Evolutionary conservation across 2,329 filamentous ascomycete species (phyloP).

Genomic region (Fusarium pininemorale): DNA sequence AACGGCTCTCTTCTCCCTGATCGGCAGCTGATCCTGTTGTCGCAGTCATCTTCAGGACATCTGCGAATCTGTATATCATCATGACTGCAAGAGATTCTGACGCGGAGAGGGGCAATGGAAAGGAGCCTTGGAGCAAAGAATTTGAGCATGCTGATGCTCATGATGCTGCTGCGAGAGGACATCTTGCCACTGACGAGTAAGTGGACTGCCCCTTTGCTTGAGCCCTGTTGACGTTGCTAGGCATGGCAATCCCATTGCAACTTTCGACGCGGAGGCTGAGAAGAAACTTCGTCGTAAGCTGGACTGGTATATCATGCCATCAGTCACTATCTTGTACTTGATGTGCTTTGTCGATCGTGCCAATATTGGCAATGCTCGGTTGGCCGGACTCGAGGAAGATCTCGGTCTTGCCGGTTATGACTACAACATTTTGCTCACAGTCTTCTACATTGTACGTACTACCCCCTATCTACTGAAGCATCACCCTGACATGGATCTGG

Average conservation of each 20-base stretch:
- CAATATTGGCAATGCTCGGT: conserved; percentile 73
- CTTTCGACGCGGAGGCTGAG: background rate
- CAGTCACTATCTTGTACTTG: conserved; percentile 26
- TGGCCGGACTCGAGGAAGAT: conserved; percentile 61
- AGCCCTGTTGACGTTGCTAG: background rate
- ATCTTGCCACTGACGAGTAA: conserved; percentile 17
- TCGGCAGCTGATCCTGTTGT: background rate
- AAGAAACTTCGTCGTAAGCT: conserved; percentile 11
- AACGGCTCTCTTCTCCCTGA: background rate
- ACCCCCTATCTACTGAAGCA: background rate
- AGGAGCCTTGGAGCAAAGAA: background rate
- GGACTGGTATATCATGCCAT: conserved; percentile 14
- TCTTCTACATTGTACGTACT: conserved; percentile 9
- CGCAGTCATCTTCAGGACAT: background rate
- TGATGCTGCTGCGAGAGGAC: conserved; percentile 10
- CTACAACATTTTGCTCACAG: conserved; percentile 4
- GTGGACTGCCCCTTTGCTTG: background rate
- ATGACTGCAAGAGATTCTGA: conserved; percentile 6
- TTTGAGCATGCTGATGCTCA: background rate
- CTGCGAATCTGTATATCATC: too few species aligned
- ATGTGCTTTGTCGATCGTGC: conserved; percentile 77
- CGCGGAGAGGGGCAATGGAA: background rate
- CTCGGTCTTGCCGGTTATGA: conserved; percentile 62
- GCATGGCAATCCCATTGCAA: conserved; percentile 11
- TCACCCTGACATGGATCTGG: background rate